Evolutionary conservation across 345 rosid species (phyloP).

Genomic region (Noccaea caerulescens): DNA sequence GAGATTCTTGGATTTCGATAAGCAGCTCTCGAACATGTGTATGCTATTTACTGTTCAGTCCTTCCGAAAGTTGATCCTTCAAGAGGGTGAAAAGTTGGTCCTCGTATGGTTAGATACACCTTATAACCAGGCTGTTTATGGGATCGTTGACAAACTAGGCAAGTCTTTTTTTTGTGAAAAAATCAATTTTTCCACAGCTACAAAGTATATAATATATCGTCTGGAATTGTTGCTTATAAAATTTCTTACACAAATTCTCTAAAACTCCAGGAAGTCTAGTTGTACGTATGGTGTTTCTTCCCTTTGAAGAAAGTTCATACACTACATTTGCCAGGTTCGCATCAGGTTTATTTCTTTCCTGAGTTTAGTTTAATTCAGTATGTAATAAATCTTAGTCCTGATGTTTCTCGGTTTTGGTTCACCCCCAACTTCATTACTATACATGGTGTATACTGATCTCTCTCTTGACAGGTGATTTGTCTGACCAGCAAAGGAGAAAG

Average conservation of each 20-base stretch:
- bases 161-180: constrained; percentile 22
- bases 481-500: constrained; percentile 52
- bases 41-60: constrained; percentile 84
- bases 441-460: neutral
- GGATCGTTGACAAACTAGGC: constrained; percentile 94
- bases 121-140: constrained; percentile 94
- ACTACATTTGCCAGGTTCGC: constrained; percentile 96
- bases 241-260: constrained; percentile 10
- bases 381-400: neutral
- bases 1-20: constrained; percentile 59
- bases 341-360: constrained; percentile 84
- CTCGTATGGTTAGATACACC: constrained; percentile 98
- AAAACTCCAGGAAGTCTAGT: constrained; percentile 80
- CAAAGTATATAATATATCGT: neutral
- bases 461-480: constrained; percentile 51
- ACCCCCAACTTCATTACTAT: neutral
- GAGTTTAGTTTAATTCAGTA: constrained; percentile 29
- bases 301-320: constrained; percentile 95
- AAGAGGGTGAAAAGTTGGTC: constrained; percentile 94
- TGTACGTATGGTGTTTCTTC: constrained; percentile 92
- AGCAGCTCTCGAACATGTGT: constrained; percentile 82
- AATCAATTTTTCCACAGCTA: neutral
- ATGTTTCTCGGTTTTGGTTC: constrained; percentile 15
- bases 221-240: constrained; percentile 10
- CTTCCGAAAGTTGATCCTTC: constrained; percentile 82